Evolutionary conservation across 2,329 filamentous ascomycete genomes (phyloP).

Genomic region (Penicillium concentricum): DNA sequence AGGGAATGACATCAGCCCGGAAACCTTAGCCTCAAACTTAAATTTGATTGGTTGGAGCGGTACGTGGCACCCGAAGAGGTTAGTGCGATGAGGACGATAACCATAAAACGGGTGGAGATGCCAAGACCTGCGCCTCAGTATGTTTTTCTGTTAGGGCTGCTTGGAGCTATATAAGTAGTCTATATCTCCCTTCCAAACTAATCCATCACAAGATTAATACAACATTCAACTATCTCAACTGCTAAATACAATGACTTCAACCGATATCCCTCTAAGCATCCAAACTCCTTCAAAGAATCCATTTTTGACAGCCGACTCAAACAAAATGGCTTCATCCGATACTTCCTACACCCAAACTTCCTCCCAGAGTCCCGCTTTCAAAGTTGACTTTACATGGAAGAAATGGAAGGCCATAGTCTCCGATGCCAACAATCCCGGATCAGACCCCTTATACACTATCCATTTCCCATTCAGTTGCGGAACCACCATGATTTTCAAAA

Average conservation of each 20-base stretch:
- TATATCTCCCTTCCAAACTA: background rate
- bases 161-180: background rate
- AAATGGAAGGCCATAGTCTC: conserved; percentile 24
- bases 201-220: background rate
- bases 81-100: background rate
- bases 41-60: conserved; percentile 3
- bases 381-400: conserved; percentile 30
- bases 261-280: background rate
- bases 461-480: conserved; percentile 12
- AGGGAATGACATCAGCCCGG: conserved; percentile 15
- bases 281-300: background rate
- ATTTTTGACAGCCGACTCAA: background rate
- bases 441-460: conserved; percentile 23
- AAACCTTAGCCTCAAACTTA: background rate
- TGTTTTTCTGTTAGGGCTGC: background rate
- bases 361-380: conserved; percentile 9
- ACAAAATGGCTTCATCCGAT: background rate
- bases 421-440: conserved; percentile 13
- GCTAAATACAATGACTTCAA: background rate
- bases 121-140: conserved; percentile 8
- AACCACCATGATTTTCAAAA: conserved; percentile 21
- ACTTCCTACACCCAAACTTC: background rate
- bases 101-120: background rate
- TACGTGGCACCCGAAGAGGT: background rate
- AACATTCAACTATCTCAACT: background rate